Evolutionary conservation across 768 basidiomycete genomes (phyloP).

Genomic region (Galerina marginata): DNA sequence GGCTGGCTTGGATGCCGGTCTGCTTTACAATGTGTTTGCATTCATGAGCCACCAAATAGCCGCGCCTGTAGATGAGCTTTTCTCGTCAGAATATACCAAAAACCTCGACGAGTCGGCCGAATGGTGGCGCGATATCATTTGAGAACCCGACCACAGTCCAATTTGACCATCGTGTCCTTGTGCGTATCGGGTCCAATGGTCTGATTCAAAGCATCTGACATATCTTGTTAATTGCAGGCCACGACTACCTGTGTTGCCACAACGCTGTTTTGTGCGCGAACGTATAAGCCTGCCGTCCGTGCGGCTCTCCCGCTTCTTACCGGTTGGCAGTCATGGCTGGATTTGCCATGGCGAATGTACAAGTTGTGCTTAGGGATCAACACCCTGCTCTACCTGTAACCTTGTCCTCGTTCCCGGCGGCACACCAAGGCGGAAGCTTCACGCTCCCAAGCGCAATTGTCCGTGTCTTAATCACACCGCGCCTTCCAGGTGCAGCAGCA

Average conservation of each 20-base stretch:
- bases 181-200: conserved; percentile 41
- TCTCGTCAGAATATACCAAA: conserved; percentile 78
- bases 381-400: conserved; percentile 73
- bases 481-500: conserved; percentile 72
- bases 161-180: conserved; percentile 93
- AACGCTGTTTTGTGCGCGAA: conserved; percentile 63
- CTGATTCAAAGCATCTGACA: neutral
- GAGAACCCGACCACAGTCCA: conserved; percentile 99
- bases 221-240: conserved; percentile 54
- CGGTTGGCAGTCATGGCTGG: conserved; percentile 57
- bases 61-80: conserved; percentile 84
- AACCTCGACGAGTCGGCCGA: conserved; percentile 69
- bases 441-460: conserved; percentile 83
- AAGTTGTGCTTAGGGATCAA: conserved; percentile 68
- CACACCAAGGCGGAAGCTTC: conserved; percentile 96
- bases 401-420: conserved; percentile 89
- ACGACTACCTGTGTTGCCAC: conserved; percentile 82
- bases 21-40: conserved; percentile 98
- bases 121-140: conserved; percentile 96
- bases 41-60: conserved; percentile 88
- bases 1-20: conserved; percentile 94
- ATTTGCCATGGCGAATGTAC: conserved; percentile 83
- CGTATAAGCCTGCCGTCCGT: conserved; percentile 61
- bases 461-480: conserved; percentile 72
- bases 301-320: conserved; percentile 65